These are phyloP conservation scores for Aspergillus novoparasiticus DNA, from an alignment of 2,329 filamentous ascomycete species.

Conservation along the genomic window DNA sequence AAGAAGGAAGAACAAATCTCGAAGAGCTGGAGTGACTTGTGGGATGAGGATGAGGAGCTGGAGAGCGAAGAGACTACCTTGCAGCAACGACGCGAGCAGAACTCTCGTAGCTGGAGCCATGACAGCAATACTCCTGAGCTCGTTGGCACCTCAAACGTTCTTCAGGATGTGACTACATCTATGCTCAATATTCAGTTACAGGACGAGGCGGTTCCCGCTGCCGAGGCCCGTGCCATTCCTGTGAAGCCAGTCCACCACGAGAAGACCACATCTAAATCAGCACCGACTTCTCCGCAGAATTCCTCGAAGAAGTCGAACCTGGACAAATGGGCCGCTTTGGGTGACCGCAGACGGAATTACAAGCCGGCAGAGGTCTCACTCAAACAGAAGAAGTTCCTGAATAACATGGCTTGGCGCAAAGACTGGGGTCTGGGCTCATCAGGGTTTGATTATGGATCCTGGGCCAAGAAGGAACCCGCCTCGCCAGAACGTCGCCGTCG, in stretches of 20 bases:
- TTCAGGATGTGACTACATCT: slow-evolving; percentile 58
- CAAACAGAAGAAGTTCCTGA: slow-evolving; percentile 50
- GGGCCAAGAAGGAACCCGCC: slow-evolving; percentile 36
- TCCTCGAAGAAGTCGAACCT: slow-evolving; percentile 55
- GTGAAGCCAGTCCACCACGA: slow-evolving; percentile 62
- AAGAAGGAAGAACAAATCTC: slow-evolving; percentile 74
- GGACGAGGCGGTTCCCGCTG: slow-evolving; percentile 32
- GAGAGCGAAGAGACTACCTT: slow-evolving; percentile 64
- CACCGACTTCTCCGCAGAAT: slow-evolving; percentile 59
- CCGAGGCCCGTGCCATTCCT: slow-evolving; percentile 20
- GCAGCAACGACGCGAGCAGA: slow-evolving; percentile 63
- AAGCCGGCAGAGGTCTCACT: slow-evolving; percentile 57
- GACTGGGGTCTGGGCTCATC: slow-evolving; percentile 43
- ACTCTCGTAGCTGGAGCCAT: slow-evolving; percentile 77
- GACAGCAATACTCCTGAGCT: slow-evolving; percentile 62
- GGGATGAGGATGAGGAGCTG: slow-evolving; percentile 82
- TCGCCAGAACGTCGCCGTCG: slow-evolving; percentile 39
- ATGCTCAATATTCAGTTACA: slow-evolving; percentile 51
- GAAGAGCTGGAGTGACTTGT: slow-evolving; percentile 99
- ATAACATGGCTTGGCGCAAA: slow-evolving; percentile 45
- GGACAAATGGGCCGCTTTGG: slow-evolving; percentile 89
- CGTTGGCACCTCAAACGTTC: slow-evolving; percentile 53
- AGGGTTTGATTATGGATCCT: slow-evolving; percentile 39
- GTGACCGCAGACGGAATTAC: slow-evolving; percentile 76
- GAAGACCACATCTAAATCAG: slow-evolving; percentile 38